Evolutionary conservation across 352 stramenopile genomes (phyloP).

Genomic region (Phytopythium delawarense): DNA sequence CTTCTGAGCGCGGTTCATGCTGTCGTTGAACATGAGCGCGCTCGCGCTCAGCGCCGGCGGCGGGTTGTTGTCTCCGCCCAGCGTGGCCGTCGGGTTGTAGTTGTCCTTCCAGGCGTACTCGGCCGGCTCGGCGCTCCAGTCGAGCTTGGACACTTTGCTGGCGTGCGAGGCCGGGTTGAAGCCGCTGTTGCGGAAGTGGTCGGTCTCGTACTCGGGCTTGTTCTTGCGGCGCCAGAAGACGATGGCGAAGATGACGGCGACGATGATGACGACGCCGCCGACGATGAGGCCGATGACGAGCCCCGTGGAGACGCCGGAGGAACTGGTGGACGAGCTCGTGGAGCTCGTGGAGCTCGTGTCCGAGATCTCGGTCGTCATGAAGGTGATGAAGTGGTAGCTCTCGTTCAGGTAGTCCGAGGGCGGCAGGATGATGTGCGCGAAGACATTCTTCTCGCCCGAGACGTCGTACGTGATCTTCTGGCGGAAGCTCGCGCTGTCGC

Average conservation of each 20-base stretch:
- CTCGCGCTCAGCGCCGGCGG: conserved; percentile 52
- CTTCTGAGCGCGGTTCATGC: conserved; percentile 46
- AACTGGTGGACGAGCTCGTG: conserved; percentile 9
- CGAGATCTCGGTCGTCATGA: conserved; percentile 41
- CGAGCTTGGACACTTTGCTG: conserved; percentile 47
- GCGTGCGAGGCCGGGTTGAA: conserved; percentile 48
- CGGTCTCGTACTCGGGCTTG: conserved; percentile 25
- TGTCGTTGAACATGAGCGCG: conserved; percentile 61
- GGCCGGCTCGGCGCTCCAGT: conserved; percentile 59
- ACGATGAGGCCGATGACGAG: conserved; percentile 43
- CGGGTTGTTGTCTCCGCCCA: conserved; percentile 32
- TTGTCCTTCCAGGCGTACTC: conserved; percentile 41
- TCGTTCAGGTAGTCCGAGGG: conserved; percentile 42
- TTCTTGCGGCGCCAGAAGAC: conserved; percentile 59
- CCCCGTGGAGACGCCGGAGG: conserved; percentile 33
- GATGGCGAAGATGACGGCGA: conserved; percentile 40
- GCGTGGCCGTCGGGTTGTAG: conserved; percentile 20
- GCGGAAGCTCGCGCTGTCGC: conserved; percentile 49
- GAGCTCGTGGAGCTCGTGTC: conserved; percentile 15
- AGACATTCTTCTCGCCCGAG: conserved; percentile 63
- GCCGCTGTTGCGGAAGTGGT: conserved; percentile 59
- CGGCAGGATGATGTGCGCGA: conserved; percentile 71
- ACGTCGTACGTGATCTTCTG: conserved; percentile 51
- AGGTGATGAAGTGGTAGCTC: conserved; percentile 80
- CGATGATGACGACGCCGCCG: conserved; percentile 36